These are phyloP conservation scores for Sequoiadendron giganteum DNA, from an alignment of 75 land plant species.

Conservation along the genomic window DNA sequence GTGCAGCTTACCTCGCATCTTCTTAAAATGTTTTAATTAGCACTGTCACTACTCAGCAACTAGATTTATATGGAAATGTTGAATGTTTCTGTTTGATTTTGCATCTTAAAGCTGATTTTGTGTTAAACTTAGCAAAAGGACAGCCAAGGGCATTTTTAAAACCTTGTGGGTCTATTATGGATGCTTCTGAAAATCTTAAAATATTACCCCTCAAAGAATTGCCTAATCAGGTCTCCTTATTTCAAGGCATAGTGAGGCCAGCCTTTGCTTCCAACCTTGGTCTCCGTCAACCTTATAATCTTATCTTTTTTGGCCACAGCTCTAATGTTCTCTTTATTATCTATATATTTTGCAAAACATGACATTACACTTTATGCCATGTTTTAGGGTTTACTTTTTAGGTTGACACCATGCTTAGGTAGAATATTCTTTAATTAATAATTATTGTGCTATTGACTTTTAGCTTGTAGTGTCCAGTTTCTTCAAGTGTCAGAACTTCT, in stretches of 20 bases:
- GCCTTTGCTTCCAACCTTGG: not conserved
- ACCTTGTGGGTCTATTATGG: not conserved
- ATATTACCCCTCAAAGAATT: not conserved
- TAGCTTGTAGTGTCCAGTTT: not conserved
- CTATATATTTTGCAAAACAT: not conserved
- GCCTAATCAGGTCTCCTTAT: not conserved
- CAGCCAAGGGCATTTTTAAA: not conserved
- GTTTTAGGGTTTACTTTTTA: not conserved
- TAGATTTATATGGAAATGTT: not conserved
- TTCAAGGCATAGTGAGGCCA: not conserved
- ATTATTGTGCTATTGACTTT: not conserved
- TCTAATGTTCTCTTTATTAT: not conserved
- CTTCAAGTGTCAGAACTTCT: not conserved
- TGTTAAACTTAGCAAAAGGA: not conserved
- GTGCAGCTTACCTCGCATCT: not conserved
- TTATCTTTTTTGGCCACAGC: not conserved
- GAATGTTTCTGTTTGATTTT: not conserved
- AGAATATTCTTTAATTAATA: not conserved
- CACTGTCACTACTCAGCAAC: not conserved
- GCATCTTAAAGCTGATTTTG: not conserved
- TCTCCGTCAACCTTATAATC: not conserved
- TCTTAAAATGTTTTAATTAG: not conserved
- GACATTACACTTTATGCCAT: not conserved
- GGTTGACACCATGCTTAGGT: not conserved
- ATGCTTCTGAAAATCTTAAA: not conserved